phyloP scores from a whole-genome alignment of 2,329 filamentous ascomycete genomes.

The Domatiomyces catenatus region DNA sequence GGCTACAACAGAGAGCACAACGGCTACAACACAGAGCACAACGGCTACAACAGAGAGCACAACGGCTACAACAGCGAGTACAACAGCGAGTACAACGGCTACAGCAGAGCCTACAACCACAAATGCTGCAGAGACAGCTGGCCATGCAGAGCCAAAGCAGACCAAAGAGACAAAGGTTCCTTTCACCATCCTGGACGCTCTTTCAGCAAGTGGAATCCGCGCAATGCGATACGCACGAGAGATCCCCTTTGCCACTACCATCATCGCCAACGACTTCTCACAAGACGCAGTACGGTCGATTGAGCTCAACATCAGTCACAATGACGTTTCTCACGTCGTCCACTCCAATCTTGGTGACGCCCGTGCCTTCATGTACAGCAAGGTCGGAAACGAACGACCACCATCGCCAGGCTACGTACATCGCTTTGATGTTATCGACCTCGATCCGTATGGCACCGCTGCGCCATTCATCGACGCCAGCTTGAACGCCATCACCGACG shows the following conservation, averaged over 20 bases:
- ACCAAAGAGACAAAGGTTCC: constrained; percentile 19
- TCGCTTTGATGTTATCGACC: constrained; percentile 84
- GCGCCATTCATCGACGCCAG: constrained; percentile 85
- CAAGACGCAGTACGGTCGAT: constrained; percentile 64
- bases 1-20: not conserved
- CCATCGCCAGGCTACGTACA: constrained; percentile 26
- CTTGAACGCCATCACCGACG: constrained; percentile 71
- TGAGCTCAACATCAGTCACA: constrained; percentile 69
- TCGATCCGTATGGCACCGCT: constrained; percentile 91
- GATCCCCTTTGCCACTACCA: constrained; percentile 63
- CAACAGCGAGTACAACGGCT: constrained; percentile 1
- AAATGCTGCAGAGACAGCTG: not conserved
- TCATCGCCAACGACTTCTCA: constrained; percentile 84
- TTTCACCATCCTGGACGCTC: constrained; percentile 82
- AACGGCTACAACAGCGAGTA: not conserved
- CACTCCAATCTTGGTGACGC: constrained; percentile 66
- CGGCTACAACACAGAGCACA: constrained; percentile 1
- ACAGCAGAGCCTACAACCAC: constrained; percentile 1
- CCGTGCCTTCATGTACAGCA: constrained; percentile 75
- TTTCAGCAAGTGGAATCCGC: constrained; percentile 84
- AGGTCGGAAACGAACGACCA: constrained; percentile 36
- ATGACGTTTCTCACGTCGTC: constrained; percentile 56
- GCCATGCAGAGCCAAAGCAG: constrained; percentile 20
- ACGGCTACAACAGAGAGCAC: constrained; percentile 1
- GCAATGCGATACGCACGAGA: constrained; percentile 86